Percentiles rank a stretch among this genome's conserved stretches.
Evolutionary conservation across 257 asterid genomes (phyloP).

Genomic region (Cruciata laevipes): DNA sequence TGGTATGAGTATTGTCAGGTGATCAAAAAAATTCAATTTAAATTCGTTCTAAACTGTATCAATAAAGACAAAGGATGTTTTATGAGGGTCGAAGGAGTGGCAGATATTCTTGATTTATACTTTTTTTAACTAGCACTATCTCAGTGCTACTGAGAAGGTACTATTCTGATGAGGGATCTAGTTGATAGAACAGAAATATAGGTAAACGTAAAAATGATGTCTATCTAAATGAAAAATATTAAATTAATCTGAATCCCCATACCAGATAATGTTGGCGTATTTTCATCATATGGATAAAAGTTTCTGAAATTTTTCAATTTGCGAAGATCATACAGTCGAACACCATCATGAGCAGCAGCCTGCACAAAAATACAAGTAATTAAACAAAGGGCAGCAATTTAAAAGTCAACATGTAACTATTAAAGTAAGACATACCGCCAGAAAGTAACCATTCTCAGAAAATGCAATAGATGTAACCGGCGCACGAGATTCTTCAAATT

Average conservation of each 20-base stretch:
- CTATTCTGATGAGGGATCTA: neutral
- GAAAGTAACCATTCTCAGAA: constrained; percentile 96
- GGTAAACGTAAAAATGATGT: neutral
- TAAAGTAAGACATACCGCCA: constrained; percentile 61
- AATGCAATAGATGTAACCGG: constrained; percentile 85
- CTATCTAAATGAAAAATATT: neutral
- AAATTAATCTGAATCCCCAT: constrained; percentile 4
- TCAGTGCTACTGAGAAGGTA: neutral
- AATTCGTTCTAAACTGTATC: neutral
- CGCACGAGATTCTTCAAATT: constrained; percentile 77
- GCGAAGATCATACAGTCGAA: constrained; percentile 95
- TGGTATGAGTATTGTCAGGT: neutral
- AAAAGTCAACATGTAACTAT: neutral
- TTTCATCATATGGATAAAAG: constrained; percentile 75
- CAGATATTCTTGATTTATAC: neutral
- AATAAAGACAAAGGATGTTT: neutral
- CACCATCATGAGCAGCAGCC: constrained; percentile 99
- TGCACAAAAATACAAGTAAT: constrained; percentile 27
- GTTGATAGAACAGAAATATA: neutral
- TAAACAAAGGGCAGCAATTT: constrained; percentile 1
- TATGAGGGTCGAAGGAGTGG: neutral
- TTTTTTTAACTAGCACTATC: neutral
- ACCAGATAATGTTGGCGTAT: constrained; percentile 86
- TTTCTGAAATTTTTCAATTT: constrained; percentile 81
- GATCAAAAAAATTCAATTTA: neutral